Evolutionary conservation across 768 basidiomycete genomes (phyloP), one percentile per base, ranked within the genome.

Genomic region (Phlebiopsis gigantea): DNA sequence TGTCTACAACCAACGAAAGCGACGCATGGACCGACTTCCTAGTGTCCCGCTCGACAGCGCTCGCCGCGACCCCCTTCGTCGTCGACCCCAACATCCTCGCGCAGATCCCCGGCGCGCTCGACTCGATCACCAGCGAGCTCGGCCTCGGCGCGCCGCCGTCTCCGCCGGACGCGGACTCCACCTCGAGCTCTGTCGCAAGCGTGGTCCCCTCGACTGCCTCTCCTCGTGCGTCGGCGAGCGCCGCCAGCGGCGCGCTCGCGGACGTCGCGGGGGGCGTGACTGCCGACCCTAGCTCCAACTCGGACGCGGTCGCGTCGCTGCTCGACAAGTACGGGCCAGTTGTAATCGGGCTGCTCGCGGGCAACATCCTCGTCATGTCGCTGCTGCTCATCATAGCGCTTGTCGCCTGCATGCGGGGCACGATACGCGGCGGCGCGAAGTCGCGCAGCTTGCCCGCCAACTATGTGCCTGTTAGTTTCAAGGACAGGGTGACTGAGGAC

Each of bases 1-100:
- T 71, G 34, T 57, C 69, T 4, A 65, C 63, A 9, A 67, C 65
- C 44, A 47, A 68, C 57, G 19, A 25, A 7, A 17, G 7, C 56
- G 28, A 46, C 53, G 26, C 56, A 5, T 30, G 30, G 22, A 21
- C 21, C 46, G 56, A 61, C 24, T 54, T 54, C 42, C 1, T 5
- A 28, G 21, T 30, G 12, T 21, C 56, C 2, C 42, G 48, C 28
- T 15, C 25, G 12, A 21, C 24, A 7, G 28, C 9, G 10, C 53
- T 54, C 25, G n/a, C 41, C 12, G 15, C 15, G 42, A 25, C 42
- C 1, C 53, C 53, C 12, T 12, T 41, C 19, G 21, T 19, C 29
- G 31, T 51, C 50, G 50, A 51, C 50, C 50, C 50, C n/a, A 21
- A 15, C 19, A 10, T 24, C 9, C 50, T 51, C 22, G 17, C 30